phyloP scores from a whole-genome alignment of 2,329 filamentous ascomycete genomes.

The Dactylellina parvicollis region DNA sequence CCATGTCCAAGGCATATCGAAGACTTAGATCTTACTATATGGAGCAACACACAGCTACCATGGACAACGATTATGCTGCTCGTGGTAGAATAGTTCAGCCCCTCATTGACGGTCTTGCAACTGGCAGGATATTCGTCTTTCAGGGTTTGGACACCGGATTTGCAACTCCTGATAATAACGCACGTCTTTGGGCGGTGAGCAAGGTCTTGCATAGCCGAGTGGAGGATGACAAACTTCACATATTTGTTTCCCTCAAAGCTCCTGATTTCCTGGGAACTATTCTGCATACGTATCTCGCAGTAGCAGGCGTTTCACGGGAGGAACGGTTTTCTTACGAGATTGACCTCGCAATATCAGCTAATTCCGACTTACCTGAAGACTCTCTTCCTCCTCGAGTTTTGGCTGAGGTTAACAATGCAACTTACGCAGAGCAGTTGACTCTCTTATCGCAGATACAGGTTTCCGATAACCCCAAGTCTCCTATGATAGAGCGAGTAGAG shows the following conservation, averaged over 20 bases:
- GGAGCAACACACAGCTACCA: conserved; percentile 37
- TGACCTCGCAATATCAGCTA: conserved; percentile 60
- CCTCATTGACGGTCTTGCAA: conserved; percentile 57
- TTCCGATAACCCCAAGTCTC: conserved; percentile 25
- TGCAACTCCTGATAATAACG: conserved; percentile 59
- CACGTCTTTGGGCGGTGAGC: conserved; percentile 63
- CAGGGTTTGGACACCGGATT: conserved; percentile 63
- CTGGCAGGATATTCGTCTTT: conserved; percentile 58
- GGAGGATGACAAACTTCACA: conserved; percentile 59
- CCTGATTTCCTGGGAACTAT: conserved; percentile 63
- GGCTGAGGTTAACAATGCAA: conserved; percentile 43
- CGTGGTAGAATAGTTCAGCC: conserved; percentile 60
- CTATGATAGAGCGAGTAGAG: conserved; percentile 30
- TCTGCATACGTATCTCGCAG: conserved; percentile 64
- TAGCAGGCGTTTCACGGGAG: conserved; percentile 61
- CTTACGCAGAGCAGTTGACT: conserved; percentile 40
- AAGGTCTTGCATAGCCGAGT: conserved; percentile 55
- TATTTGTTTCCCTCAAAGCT: conserved; percentile 63
- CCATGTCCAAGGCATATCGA: conserved; percentile 59
- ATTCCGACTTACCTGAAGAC: conserved; percentile 10
- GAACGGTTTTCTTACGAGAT: conserved; percentile 62
- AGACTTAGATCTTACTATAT: conserved; percentile 56
- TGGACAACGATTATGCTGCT: conserved; percentile 56
- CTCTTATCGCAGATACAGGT: conserved; percentile 43
- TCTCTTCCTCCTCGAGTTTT: conserved; percentile 35